These are phyloP conservation scores for Annulohypoxylon nitens DNA, from an alignment of 495 filamentous ascomycete species.

Conservation along the genomic window DNA sequence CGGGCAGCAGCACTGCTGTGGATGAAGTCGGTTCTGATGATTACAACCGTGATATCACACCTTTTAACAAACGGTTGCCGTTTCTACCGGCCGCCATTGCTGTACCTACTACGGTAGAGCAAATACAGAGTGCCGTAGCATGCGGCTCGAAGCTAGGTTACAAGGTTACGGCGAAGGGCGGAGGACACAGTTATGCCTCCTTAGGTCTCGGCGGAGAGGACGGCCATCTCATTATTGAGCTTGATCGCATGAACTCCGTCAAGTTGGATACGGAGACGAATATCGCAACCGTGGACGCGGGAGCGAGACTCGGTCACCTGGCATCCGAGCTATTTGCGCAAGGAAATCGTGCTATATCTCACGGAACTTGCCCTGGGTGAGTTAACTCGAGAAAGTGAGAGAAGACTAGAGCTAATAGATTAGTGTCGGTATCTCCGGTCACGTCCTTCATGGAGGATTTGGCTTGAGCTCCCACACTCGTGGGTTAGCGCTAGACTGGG, in stretches of 20 bases:
- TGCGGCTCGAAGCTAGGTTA: conserved; percentile 57
- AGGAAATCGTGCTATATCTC: conserved; percentile 59
- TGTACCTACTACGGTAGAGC: conserved; percentile 55
- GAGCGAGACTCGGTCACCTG: conserved; percentile 58
- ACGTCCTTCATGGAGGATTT: conserved; percentile 61
- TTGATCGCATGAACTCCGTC: conserved; percentile 60
- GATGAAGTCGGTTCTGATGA: conserved; percentile 53
- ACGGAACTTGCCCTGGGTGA: conserved; percentile 63
- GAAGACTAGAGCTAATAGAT: conserved; percentile 23
- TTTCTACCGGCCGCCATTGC: conserved; percentile 59
- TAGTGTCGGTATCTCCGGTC: conserved; percentile 61
- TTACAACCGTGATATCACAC: conserved; percentile 55
- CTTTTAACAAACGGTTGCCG: conserved; percentile 57
- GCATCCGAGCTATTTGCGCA: conserved; percentile 55
- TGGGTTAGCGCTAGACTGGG: conserved; percentile 61
- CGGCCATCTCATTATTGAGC: conserved; percentile 60
- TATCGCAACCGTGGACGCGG: conserved; percentile 57
- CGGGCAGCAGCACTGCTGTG: conserved; percentile 50
- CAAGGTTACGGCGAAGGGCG: conserved; percentile 60
- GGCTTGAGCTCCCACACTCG: conserved; percentile 62
- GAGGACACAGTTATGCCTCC: conserved; percentile 63
- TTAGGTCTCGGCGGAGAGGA: conserved; percentile 63
- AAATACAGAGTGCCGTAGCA: conserved; percentile 59
- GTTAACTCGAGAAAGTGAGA: conserved; percentile 18
- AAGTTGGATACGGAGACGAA: conserved; percentile 55